A percentile compares a stretch with the other conserved stretches of the same genome.
Conservation (phyloP, 2,329 filamentous ascomycete species). For the Exophiala sideris region DNA sequence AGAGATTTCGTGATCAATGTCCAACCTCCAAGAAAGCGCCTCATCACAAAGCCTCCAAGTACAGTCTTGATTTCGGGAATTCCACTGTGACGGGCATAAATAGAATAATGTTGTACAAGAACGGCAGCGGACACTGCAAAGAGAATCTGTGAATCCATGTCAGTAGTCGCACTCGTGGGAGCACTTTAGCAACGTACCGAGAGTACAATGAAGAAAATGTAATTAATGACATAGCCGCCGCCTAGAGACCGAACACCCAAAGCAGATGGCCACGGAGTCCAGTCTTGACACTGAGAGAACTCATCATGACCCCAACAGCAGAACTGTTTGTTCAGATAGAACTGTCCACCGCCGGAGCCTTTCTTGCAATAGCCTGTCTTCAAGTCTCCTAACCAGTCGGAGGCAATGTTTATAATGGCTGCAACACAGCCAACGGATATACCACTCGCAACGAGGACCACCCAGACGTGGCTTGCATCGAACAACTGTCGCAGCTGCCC, state of each 20-base stretch:
- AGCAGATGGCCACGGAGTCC: constrained; percentile 79
- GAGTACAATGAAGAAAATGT: constrained; percentile 79
- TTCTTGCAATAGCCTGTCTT: constrained; percentile 85
- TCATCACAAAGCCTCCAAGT: constrained; percentile 88
- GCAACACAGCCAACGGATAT: constrained; percentile 79
- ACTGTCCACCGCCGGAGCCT: constrained; percentile 72
- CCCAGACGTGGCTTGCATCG: constrained; percentile 88
- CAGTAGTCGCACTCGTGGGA: neutral
- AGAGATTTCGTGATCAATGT: constrained; percentile 86
- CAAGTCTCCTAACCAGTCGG: constrained; percentile 88
- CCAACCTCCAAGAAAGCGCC: constrained; percentile 80
- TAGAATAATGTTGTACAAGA: constrained; percentile 77
- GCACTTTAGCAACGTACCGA: constrained; percentile 60
- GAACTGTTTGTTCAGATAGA: constrained; percentile 87
- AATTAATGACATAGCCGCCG: constrained; percentile 79
- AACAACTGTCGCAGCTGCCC: constrained; percentile 70
- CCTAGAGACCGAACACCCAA: constrained; percentile 63
- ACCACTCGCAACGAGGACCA: constrained; percentile 81
- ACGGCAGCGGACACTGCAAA: constrained; percentile 76
- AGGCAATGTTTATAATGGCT: constrained; percentile 82
- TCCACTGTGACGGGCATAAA: constrained; percentile 89
- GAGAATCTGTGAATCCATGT: constrained; percentile 55
- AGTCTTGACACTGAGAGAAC: constrained; percentile 76
- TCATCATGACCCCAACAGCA: constrained; percentile 91
- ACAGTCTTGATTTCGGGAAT: constrained; percentile 98